Evolutionary conservation across 768 basidiomycete genomes (phyloP).

Genomic region (Russula ochroleuca): DNA sequence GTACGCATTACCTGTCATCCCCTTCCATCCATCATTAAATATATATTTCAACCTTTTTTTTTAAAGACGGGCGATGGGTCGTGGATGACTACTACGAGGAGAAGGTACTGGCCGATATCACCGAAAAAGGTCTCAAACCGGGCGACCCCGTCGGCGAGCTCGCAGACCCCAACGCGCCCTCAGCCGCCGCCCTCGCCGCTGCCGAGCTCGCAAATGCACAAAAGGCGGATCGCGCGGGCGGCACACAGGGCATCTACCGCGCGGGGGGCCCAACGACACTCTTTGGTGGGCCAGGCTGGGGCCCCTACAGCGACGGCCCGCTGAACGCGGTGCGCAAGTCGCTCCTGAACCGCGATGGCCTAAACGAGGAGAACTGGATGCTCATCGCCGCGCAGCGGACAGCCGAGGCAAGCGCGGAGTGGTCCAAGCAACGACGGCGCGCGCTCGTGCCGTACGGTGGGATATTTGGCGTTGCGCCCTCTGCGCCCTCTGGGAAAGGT

Average conservation of each 20-base stretch:
- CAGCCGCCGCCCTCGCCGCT: conserved; percentile 42
- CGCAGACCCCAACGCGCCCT: conserved; percentile 56
- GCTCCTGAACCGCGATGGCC: conserved; percentile 69
- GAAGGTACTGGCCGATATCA: conserved; percentile 69
- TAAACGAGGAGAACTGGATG: conserved; percentile 94
- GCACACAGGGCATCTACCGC: conserved; percentile 69
- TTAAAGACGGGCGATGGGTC: conserved; percentile 83
- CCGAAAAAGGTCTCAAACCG: conserved; percentile 75
- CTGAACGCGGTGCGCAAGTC: conserved; percentile 81
- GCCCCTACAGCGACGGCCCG: conserved; percentile 86
- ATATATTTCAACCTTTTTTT: not conserved
- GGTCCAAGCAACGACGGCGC: conserved; percentile 54
- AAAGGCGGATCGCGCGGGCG: conserved; percentile 48
- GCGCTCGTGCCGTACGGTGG: conserved; percentile 51
- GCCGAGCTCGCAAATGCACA: conserved; percentile 37
- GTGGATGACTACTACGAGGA: conserved; percentile 96
- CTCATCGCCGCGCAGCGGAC: conserved; percentile 65
- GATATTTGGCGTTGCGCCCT: conserved; percentile 34
- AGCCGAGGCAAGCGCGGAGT: conserved; percentile 58
- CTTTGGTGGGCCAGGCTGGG: conserved; percentile 79
- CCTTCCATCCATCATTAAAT: conserved; percentile 11
- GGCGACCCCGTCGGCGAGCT: conserved; percentile 82
- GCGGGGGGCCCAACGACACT: conserved; percentile 91
- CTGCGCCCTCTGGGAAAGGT: conserved; percentile 27
- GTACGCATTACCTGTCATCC: conserved; percentile 28